A percentile compares a stretch with the other conserved stretches of the same genome.
Conservation (phyloP, 2,329 filamentous ascomycete species). For the Leptographium wingfieldii region DNA sequence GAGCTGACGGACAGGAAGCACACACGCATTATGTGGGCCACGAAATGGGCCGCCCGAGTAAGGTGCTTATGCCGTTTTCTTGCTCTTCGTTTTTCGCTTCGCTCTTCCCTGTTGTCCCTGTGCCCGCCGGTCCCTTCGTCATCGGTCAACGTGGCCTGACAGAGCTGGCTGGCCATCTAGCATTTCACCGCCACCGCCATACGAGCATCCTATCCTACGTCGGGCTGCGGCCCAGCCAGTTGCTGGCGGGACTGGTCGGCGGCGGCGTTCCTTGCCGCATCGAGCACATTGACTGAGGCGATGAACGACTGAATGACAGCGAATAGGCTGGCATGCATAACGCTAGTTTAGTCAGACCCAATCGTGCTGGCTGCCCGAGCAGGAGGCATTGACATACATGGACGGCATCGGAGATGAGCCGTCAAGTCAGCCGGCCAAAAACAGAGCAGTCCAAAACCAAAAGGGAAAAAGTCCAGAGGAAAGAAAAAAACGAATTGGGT, state of each 20-base stretch:
- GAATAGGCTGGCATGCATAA: background rate
- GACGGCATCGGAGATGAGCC: background rate
- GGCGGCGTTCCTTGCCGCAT: background rate
- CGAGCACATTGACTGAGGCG: background rate
- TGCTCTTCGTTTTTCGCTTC: background rate
- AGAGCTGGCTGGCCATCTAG: background rate
- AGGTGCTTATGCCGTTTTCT: background rate
- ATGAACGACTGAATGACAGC: background rate
- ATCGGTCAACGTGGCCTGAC: background rate
- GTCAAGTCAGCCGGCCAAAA: background rate
- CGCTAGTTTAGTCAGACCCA: background rate
- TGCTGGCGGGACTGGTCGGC: background rate
- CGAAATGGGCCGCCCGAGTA: too few species aligned
- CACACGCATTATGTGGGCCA: too few species aligned
- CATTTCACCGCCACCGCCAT: background rate
- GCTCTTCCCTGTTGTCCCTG: background rate
- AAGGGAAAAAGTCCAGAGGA: background rate
- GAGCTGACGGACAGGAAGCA: too few species aligned
- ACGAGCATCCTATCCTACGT: background rate
- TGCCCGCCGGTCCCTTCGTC: too few species aligned
- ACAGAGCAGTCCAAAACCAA: background rate
- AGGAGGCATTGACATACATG: slow-evolving; percentile 5
- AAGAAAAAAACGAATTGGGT: background rate
- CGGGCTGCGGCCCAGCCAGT: background rate
- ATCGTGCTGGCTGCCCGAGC: background rate